These are phyloP conservation scores for Afroboletus lepidellus DNA, from an alignment of 1,284 basidiomycete genomes.

Conservation along the genomic window DNA sequence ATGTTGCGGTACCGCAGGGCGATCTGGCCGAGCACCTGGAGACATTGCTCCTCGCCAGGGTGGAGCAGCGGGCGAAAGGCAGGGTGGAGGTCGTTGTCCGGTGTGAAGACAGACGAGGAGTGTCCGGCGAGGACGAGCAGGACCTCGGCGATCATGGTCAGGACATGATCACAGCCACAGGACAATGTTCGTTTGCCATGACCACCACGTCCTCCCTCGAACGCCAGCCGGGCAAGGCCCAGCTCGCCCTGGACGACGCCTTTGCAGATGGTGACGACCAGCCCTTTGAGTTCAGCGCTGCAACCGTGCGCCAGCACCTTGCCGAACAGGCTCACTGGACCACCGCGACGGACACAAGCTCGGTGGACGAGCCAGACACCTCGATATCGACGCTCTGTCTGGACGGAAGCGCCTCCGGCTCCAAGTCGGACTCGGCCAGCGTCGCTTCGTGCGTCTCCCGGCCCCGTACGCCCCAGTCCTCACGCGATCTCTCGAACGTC, in stretches of 20 bases:
- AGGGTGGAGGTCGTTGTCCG: constrained; percentile 57
- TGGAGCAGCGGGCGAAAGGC: constrained; percentile 73
- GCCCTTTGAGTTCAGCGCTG: constrained; percentile 52
- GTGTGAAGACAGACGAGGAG: constrained; percentile 74
- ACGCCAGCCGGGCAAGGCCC: constrained; percentile 27
- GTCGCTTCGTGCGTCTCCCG: constrained; percentile 21
- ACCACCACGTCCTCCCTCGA: constrained; percentile 21
- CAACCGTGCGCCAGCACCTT: constrained; percentile 58
- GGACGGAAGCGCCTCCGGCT: constrained; percentile 32
- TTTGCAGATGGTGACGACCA: constrained; percentile 57
- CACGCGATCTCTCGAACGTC: constrained; percentile 45
- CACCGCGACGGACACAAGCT: constrained; percentile 31
- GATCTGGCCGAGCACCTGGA: constrained; percentile 71
- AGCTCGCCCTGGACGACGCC: constrained; percentile 63
- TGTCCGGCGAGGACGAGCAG: constrained; percentile 83
- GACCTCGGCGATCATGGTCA: constrained; percentile 77
- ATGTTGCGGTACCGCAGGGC: constrained; percentile 73
- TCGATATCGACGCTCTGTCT: constrained; percentile 61
- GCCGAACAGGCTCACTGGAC: constrained; percentile 42
- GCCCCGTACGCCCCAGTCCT: constrained; percentile 29
- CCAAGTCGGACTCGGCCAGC: constrained; percentile 25
- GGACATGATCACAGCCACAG: not conserved
- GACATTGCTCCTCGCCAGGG: constrained; percentile 80
- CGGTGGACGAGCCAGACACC: constrained; percentile 41
- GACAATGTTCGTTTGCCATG: constrained; percentile 7